Base-by-base conservation (phyloP, 768 basidiomycete genomes). In the Boletus pseudopeckii region DNA sequence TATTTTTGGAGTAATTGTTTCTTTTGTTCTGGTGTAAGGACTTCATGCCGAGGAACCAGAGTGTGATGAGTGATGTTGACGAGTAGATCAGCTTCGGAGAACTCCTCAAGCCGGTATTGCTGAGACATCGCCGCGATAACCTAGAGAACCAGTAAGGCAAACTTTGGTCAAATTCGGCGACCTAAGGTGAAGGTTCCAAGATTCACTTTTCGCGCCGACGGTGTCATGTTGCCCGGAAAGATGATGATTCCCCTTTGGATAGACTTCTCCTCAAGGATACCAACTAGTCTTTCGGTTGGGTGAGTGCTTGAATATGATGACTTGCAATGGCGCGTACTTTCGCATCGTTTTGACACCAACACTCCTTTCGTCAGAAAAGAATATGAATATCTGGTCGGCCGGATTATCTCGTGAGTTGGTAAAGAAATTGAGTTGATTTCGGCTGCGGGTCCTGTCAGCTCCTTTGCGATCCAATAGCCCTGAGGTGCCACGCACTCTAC, bases 11-110 rank as follows among this genome's bases (percentile, higher is more conserved):
- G 77, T 50, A 99, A 74, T 20, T 80, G 69, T 66, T 84, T 86
- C 77, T 98, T 99, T 68, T 97, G 88, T 57, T 94, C 90, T 26
- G 81, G 72, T 14, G 82, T 80, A 57, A 98, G 80, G 54, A 98
- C 85, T 60, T 95, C 87, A 69, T 99, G 97, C 55, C 81, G 83
- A 43, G 97, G 97, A 2, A 99, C 97, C 36, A 99, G 80, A 20
- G 90, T 90, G 67, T 99, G 97, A 64, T 93, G 88, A 6, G 92
- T 93, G 65, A 99, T 98, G 72, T 99, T 99, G 59, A 99, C 97
- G 7, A 98, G 80, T 17, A 99, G 76, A 71, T 98, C 96, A 11
- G 94, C 84, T 72, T 98, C 97, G 18, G 94, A 90, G 70, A 98
- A 99, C 62, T 97, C 95, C 69, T 98, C 97, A 34, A 99, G 80